A percentile compares a stretch with the other conserved stretches of the same genome.
Evolutionary conservation across 345 rosid species (phyloP).

Genomic region (Hibiscus mutabilis): DNA sequence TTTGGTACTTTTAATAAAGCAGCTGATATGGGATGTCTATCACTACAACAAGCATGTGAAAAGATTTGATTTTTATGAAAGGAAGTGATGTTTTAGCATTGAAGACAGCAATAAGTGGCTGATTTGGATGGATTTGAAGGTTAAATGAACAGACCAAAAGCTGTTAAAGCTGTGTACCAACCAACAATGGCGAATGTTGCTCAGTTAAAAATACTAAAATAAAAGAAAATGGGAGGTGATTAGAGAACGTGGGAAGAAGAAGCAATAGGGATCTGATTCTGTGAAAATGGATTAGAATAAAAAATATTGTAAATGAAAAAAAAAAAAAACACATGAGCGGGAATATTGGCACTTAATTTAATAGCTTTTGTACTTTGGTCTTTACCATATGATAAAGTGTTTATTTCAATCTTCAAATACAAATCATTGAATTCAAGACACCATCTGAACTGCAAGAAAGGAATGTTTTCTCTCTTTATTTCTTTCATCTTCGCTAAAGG

Average conservation of each 20-base stretch:
- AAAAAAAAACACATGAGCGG: conserved; percentile 12
- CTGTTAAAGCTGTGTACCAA: conserved; percentile 19
- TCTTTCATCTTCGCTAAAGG: not conserved
- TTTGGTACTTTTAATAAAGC: not conserved
- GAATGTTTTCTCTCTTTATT: not conserved
- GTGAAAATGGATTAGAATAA: too few species aligned
- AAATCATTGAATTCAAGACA: not conserved
- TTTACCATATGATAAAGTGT: not conserved
- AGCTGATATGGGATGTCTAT: not conserved
- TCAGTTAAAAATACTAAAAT: not conserved
- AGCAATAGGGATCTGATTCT: too few species aligned
- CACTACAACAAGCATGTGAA: conserved; percentile 5
- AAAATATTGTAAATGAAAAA: too few species aligned
- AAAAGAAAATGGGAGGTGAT: too few species aligned
- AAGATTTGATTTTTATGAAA: conserved; percentile 3
- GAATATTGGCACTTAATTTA: conserved; percentile 2
- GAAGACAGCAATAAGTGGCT: conserved; percentile 17
- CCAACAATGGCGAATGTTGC: conserved; percentile 36
- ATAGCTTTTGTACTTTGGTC: not conserved
- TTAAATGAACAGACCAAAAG: conserved; percentile 20
- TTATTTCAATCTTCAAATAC: not conserved
- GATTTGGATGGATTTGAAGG: conserved; percentile 28
- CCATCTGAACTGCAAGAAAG: not conserved
- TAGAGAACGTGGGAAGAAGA: too few species aligned
- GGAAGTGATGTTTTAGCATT: conserved; percentile 14